Conservation (phyloP, 805 yeast genomes). For the Nematodospora valgi region DNA sequence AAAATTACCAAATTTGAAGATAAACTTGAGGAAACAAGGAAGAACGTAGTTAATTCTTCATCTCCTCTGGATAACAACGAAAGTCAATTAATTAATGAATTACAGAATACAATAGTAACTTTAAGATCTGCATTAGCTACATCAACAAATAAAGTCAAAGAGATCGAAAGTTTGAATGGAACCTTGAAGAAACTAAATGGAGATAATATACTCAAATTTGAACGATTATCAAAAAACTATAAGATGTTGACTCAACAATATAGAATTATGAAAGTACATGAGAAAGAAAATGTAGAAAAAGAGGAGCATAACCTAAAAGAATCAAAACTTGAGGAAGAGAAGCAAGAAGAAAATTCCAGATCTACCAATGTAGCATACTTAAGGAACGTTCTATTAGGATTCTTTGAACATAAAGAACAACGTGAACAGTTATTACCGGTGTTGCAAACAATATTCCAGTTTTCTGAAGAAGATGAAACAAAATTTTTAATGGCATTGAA, state of each 20-base stretch:
- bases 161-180: slow-evolving; percentile 50
- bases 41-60: slow-evolving; percentile 23
- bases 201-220: slow-evolving; percentile 64
- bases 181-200: slow-evolving; percentile 61
- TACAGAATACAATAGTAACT: slow-evolving; percentile 32
- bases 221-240: slow-evolving; percentile 67
- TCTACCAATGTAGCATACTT: slow-evolving; percentile 57
- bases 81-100: slow-evolving; percentile 15
- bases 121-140: slow-evolving; percentile 52
- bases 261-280: slow-evolving; percentile 27
- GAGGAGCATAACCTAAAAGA: slow-evolving; percentile 5
- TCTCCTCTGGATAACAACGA: slow-evolving; percentile 12
- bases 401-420: slow-evolving; percentile 90
- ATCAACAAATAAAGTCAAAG: slow-evolving; percentile 50
- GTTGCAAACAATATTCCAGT: slow-evolving; percentile 65
- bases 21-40: slow-evolving; percentile 12
- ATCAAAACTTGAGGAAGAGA: neutral
- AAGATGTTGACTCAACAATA: slow-evolving; percentile 60
- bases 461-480: slow-evolving; percentile 69
- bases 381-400: slow-evolving; percentile 88
- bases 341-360: neutral
- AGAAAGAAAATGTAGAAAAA: neutral
- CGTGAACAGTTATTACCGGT: slow-evolving; percentile 83
- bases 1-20: slow-evolving; percentile 38
- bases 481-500: slow-evolving; percentile 59